A percentile compares a stretch with the other conserved stretches of the same genome.
phyloP scores from a whole-genome alignment of 1,284 basidiomycete genomes.

The Rhodotorula sp. region DNA sequence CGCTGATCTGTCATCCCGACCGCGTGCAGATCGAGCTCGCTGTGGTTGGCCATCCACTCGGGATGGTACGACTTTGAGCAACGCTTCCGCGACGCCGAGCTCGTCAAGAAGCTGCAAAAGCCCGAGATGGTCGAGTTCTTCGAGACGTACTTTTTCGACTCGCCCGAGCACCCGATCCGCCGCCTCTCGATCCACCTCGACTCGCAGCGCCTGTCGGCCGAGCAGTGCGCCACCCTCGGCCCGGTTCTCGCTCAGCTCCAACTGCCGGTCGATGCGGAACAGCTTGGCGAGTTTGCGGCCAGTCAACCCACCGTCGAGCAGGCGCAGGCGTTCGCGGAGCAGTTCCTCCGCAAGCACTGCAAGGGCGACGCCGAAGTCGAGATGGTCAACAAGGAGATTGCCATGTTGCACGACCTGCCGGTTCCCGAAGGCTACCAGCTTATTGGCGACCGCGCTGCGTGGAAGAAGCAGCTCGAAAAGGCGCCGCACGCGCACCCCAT shows the following conservation, averaged over 20 bases:
- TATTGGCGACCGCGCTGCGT: conserved; percentile 24
- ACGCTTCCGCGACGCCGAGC: conserved; percentile 66
- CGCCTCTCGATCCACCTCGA: conserved; percentile 71
- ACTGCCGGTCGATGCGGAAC: conserved; percentile 58
- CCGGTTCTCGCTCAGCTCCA: conserved; percentile 63
- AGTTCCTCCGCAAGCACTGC: conserved; percentile 51
- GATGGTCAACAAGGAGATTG: conserved; percentile 7
- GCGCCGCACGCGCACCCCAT: conserved; percentile 29
- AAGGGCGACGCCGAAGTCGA: conserved; percentile 44
- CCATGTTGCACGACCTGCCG: not conserved
- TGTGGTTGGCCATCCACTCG: conserved; percentile 68
- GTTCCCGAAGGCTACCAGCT: conserved; percentile 21
- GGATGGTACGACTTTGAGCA: conserved; percentile 73
- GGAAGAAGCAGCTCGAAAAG: conserved; percentile 12
- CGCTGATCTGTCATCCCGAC: not conserved
- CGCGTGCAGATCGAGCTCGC: conserved; percentile 52
- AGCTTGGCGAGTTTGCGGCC: conserved; percentile 54
- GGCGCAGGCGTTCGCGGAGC: conserved; percentile 62
- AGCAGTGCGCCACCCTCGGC: conserved; percentile 62
- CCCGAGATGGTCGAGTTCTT: conserved; percentile 76
- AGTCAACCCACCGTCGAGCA: conserved; percentile 57
- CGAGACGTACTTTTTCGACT: conserved; percentile 42
- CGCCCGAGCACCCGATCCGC: conserved; percentile 44
- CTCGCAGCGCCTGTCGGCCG: conserved; percentile 57
- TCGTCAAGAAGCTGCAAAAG: conserved; percentile 66